phyloP scores from a whole-genome alignment of 2,329 filamentous ascomycete species.

The Dactylellina cionopaga region DNA sequence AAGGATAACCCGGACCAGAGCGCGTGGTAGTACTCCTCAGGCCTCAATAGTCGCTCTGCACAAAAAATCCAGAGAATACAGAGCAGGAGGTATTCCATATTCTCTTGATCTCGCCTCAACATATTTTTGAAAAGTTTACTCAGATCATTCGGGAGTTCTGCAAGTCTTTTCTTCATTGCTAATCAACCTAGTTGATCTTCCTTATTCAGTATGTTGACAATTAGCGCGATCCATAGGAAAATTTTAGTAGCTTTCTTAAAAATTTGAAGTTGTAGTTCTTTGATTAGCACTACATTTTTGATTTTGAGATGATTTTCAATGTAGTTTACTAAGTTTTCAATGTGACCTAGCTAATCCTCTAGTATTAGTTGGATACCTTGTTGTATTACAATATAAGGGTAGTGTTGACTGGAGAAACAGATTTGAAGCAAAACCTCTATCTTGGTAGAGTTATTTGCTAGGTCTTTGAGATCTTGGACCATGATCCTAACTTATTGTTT shows the following conservation, averaged over 20 bases:
- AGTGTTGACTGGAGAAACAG: slow-evolving; percentile 58
- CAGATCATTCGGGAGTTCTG: slow-evolving; percentile 59
- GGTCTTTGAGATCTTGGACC: slow-evolving; percentile 62
- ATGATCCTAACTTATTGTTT: slow-evolving; percentile 62
- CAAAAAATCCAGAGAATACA: slow-evolving; percentile 42
- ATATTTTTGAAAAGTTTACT: slow-evolving; percentile 66
- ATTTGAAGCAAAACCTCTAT: not conserved
- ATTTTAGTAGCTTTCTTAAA: slow-evolving; percentile 55
- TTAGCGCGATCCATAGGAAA: slow-evolving; percentile 57
- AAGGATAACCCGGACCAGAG: slow-evolving; percentile 40
- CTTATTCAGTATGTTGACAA: slow-evolving; percentile 62
- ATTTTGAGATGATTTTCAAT: slow-evolving; percentile 55
- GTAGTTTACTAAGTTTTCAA: slow-evolving; percentile 57
- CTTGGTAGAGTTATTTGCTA: slow-evolving; percentile 58
- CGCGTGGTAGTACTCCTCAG: slow-evolving; percentile 53
- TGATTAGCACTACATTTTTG: slow-evolving; percentile 47
- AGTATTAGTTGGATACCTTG: slow-evolving; percentile 54
- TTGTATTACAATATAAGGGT: slow-evolving; percentile 56
- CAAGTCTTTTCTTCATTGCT: slow-evolving; percentile 57
- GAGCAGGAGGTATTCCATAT: slow-evolving; percentile 60
- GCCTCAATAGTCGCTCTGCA: slow-evolving; percentile 48
- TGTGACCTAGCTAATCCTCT: slow-evolving; percentile 57
- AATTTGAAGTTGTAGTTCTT: slow-evolving; percentile 53
- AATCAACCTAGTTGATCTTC: slow-evolving; percentile 58
- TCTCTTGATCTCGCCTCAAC: slow-evolving; percentile 63